phyloP scores from a whole-genome alignment of 805 yeast species.

The Schwanniomyces vanrijiae region DNA sequence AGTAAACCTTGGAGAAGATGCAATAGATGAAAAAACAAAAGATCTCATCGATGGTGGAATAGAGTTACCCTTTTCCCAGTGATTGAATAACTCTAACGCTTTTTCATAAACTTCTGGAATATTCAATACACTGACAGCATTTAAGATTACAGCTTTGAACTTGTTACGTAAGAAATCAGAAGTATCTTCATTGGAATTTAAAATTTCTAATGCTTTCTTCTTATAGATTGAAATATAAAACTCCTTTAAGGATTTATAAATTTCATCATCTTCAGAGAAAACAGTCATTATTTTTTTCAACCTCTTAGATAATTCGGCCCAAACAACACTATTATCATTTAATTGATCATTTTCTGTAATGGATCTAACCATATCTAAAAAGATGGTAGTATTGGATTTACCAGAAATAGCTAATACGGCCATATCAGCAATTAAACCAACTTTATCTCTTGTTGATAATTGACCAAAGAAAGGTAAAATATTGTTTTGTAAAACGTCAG shows the following conservation, averaged over 20 bases:
- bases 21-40: constrained; percentile 44
- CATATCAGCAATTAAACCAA: constrained; percentile 56
- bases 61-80: constrained; percentile 19
- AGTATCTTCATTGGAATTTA: constrained; percentile 14
- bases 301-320: constrained; percentile 52
- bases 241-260: constrained; percentile 23
- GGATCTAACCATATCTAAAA: constrained; percentile 42
- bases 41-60: constrained; percentile 46
- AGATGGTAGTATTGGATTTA: constrained; percentile 27
- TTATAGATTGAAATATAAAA: constrained; percentile 35
- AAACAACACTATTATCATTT: constrained; percentile 46
- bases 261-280: constrained; percentile 24
- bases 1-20: constrained; percentile 32
- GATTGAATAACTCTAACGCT: constrained; percentile 30
- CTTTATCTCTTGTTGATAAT: constrained; percentile 48
- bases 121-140: constrained; percentile 38
- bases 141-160: constrained; percentile 40
- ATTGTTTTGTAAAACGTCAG: constrained; percentile 37
- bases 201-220: constrained; percentile 24
- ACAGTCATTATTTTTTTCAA: constrained; percentile 38
- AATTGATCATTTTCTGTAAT: constrained; percentile 24
- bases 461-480: constrained; percentile 37
- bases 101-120: constrained; percentile 36
- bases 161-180: constrained; percentile 28
- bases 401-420: constrained; percentile 52